Percentiles rank a stretch among this genome's conserved stretches.
Conservation (phyloP, 225 moss, liverwort and hornwort species). For the Climacium dendroides region DNA sequence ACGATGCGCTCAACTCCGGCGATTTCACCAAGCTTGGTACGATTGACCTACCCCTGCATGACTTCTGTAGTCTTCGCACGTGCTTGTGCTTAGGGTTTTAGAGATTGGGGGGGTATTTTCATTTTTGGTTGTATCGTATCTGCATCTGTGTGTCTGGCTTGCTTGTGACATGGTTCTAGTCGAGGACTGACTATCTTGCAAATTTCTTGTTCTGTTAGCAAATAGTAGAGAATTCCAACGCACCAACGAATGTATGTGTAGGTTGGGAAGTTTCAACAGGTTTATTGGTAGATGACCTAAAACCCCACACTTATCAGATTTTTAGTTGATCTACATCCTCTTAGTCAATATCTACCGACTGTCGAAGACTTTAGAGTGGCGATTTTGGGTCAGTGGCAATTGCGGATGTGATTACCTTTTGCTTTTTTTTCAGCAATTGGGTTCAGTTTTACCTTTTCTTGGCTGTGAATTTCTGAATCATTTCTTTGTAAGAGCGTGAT, state of each 20-base stretch:
- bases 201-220: not conserved
- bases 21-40: conserved; percentile 94
- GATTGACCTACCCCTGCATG: not conserved
- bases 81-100: not conserved
- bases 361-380: not conserved
- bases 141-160: not conserved
- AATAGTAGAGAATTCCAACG: not conserved
- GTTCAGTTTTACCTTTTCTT: not conserved
- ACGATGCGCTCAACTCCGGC: conserved; percentile 88
- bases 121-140: not conserved
- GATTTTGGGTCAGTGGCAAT: not conserved
- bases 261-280: not conserved
- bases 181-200: not conserved
- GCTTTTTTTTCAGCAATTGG: not conserved
- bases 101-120: not conserved
- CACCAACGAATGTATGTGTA: not conserved
- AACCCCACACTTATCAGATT: not conserved
- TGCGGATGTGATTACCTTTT: not conserved
- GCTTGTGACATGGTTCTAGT: not conserved
- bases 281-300: not conserved
- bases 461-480: not conserved
- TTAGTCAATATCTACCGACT: too few species aligned
- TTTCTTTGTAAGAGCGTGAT: not conserved
- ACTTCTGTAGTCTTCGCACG: not conserved
- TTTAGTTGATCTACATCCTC: not conserved